Conservation (phyloP, 2,329 filamentous ascomycete genomes). For the Monosporascus ibericus region DNA sequence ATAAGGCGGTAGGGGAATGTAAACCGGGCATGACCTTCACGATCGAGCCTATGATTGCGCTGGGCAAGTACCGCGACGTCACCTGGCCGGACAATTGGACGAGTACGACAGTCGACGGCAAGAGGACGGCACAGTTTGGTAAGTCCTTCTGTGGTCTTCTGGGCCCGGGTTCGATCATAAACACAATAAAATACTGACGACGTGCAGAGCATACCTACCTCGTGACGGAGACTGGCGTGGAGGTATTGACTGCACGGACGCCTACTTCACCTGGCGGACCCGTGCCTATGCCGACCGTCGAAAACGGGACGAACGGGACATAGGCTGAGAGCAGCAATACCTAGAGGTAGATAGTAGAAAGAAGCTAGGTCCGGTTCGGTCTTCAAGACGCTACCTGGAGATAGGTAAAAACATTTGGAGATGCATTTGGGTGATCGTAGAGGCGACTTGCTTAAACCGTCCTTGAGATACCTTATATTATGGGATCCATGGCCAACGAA, state of each 20-base stretch:
- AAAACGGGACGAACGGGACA: slow-evolving; percentile 13
- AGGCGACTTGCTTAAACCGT: too few relatives aligned
- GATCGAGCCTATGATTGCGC: slow-evolving; percentile 96
- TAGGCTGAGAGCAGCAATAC: background rate
- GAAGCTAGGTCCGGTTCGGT: too few relatives aligned
- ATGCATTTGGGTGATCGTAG: too few relatives aligned
- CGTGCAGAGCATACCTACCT: slow-evolving; percentile 69
- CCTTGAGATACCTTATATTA: too few relatives aligned
- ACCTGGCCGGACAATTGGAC: slow-evolving; percentile 99
- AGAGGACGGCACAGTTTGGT: slow-evolving; percentile 89
- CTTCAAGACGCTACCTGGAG: too few relatives aligned
- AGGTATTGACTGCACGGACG: slow-evolving; percentile 71
- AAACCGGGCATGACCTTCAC: slow-evolving; percentile 98
- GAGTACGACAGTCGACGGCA: slow-evolving; percentile 85
- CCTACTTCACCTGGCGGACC: slow-evolving; percentile 72
- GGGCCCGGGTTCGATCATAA: background rate
- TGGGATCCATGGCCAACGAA: too few relatives aligned
- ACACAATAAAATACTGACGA: background rate
- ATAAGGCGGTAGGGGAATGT: slow-evolving; percentile 90
- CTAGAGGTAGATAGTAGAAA: background rate
- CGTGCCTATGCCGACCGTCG: slow-evolving; percentile 45
- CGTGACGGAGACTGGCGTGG: slow-evolving; percentile 78
- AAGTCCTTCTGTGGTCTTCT: slow-evolving; percentile 26
- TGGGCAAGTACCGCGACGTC: slow-evolving; percentile 85
- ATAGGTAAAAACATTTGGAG: too few relatives aligned